Evolutionary conservation across 2,329 filamentous ascomycete species (phyloP).

Genomic region (Pseudonectria foliicola): DNA sequence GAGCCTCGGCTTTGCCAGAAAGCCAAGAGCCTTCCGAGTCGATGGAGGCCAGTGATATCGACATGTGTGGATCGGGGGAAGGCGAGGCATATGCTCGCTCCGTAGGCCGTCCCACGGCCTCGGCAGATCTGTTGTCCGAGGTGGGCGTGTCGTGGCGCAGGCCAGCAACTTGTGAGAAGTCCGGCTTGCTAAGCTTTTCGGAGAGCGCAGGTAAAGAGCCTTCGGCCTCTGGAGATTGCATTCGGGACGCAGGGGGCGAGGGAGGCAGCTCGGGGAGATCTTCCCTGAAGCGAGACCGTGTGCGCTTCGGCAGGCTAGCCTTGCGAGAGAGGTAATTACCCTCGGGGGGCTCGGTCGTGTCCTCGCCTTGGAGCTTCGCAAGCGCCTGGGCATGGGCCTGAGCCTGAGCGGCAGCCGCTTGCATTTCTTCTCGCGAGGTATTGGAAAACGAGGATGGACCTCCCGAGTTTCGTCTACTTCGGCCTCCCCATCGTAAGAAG

Average conservation of each 20-base stretch:
- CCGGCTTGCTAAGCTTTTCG: slow-evolving; percentile 17
- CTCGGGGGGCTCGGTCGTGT: slow-evolving; percentile 12
- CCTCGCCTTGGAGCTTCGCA: slow-evolving; percentile 29
- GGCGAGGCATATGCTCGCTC: slow-evolving; percentile 19
- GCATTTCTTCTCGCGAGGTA: slow-evolving; percentile 82
- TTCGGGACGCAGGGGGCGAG: slow-evolving; percentile 76
- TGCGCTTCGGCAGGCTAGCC: slow-evolving; percentile 59
- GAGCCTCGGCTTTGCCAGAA: slow-evolving; percentile 59
- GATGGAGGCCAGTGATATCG: slow-evolving; percentile 85
- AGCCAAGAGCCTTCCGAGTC: slow-evolving; percentile 97
- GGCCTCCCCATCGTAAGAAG: slow-evolving; percentile 64
- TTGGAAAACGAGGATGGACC: slow-evolving; percentile 80
- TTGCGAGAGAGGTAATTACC: slow-evolving; percentile 26
- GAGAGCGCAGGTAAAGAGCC: slow-evolving; percentile 28
- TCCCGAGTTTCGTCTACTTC: slow-evolving; percentile 45
- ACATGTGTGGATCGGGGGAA: slow-evolving; percentile 58
- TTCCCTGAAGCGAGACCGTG: slow-evolving; percentile 85
- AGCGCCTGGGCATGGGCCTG: slow-evolving; percentile 27
- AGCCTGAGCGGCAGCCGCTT: slow-evolving; percentile 25
- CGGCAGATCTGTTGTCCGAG: slow-evolving; percentile 35
- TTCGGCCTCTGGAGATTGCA: slow-evolving; percentile 69
- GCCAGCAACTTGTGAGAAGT: slow-evolving; percentile 20
- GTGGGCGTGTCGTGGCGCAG: slow-evolving; percentile 39
- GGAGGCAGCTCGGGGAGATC: slow-evolving; percentile 80
- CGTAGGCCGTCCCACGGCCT: slow-evolving; percentile 17